phyloP scores from a whole-genome alignment of 306 rosid species.

The Begonia loranthoides region DNA sequence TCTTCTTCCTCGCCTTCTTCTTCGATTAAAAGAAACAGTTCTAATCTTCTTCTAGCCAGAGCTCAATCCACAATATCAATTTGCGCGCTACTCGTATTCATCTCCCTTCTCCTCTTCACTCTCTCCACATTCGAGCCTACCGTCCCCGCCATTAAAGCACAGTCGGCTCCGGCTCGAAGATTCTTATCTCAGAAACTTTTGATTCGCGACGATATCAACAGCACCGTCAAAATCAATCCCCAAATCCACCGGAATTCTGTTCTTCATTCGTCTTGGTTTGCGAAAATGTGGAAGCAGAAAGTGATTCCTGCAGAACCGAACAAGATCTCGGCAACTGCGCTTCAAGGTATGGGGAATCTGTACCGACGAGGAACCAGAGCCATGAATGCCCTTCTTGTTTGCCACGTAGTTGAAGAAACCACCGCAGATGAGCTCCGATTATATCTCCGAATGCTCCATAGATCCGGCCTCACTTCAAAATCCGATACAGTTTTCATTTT shows the following conservation, averaged over 20 bases:
- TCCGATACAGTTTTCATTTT: conserved; percentile 62
- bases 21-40: conserved; percentile 12
- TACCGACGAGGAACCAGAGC: conserved; percentile 57
- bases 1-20: conserved; percentile 9
- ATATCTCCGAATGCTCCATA: conserved; percentile 49
- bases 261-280: conserved; percentile 10
- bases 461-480: conserved; percentile 51
- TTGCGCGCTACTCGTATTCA: conserved; percentile 54
- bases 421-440: conserved; percentile 36
- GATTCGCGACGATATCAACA: too few relatives aligned
- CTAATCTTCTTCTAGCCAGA: conserved; percentile 24
- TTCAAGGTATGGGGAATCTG: conserved; percentile 69
- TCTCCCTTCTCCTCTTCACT: conserved; percentile 73
- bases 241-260: background rate
- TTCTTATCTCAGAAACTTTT: conserved; percentile 14
- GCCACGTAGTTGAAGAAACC: conserved; percentile 47
- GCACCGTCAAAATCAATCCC: background rate
- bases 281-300: conserved; percentile 20
- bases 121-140: conserved; percentile 56
- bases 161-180: conserved; percentile 15
- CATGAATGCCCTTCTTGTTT: conserved; percentile 55
- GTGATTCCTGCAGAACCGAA: background rate
- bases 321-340: conserved; percentile 16
- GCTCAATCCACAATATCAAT: conserved; percentile 70
- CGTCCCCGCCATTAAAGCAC: background rate